Percentiles rank a stretch among this genome's conserved stretches.
phyloP scores from a whole-genome alignment of 169 alveolate genomes.

The Babesia ovis region DNA sequence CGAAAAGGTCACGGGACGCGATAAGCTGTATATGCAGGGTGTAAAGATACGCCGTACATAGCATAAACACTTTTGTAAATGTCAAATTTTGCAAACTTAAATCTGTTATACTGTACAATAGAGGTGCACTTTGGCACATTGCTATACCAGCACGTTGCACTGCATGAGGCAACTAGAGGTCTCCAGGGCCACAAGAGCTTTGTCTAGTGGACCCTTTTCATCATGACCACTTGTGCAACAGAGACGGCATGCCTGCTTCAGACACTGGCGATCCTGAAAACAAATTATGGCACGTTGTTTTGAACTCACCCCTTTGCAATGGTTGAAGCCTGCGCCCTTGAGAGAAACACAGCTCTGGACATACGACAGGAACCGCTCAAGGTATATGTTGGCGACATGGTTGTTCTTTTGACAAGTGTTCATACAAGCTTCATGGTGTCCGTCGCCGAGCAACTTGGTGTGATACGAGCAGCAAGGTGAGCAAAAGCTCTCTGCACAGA shows the following conservation, averaged over 20 bases:
- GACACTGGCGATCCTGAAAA: constrained; percentile 46
- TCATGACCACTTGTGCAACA: constrained; percentile 62
- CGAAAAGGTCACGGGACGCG: constrained; percentile 61
- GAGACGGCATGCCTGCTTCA: constrained; percentile 52
- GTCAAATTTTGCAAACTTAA: neutral
- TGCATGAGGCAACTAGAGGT: constrained; percentile 44
- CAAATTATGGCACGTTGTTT: neutral
- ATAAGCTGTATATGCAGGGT: constrained; percentile 65
- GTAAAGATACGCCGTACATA: constrained; percentile 48
- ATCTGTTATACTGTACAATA: neutral
- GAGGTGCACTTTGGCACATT: neutral
- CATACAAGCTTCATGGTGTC: constrained; percentile 66
- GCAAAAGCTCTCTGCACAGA: constrained; percentile 71
- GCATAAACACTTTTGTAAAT: neutral
- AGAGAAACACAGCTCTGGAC: constrained; percentile 50
- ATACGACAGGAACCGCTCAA: constrained; percentile 30
- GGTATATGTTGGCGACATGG: constrained; percentile 48
- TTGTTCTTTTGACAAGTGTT: constrained; percentile 70
- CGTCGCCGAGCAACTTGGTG: constrained; percentile 71
- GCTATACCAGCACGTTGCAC: constrained; percentile 29
- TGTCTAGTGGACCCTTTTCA: constrained; percentile 40
- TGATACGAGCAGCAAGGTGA: constrained; percentile 75
- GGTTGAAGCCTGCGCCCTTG: constrained; percentile 61
- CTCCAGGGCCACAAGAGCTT: constrained; percentile 34
- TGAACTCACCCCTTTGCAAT: constrained; percentile 57